Evolutionary conservation across 768 basidiomycete genomes (phyloP).

Genomic region (Saitozyma podzolica): DNA sequence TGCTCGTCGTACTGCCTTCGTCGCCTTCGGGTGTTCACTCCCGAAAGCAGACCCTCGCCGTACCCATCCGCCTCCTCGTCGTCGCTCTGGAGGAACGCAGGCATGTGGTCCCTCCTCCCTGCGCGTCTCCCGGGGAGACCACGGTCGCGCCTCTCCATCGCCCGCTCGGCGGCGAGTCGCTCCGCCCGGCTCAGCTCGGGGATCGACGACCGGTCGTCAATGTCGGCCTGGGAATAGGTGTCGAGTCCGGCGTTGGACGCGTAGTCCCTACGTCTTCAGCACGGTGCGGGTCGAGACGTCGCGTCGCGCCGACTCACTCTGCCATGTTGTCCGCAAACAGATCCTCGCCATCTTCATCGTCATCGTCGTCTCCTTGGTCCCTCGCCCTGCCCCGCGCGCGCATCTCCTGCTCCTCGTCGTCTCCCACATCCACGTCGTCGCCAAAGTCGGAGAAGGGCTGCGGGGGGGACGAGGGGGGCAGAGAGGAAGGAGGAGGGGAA

Average conservation of each 20-base stretch:
- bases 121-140: constrained; percentile 73
- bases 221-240: constrained; percentile 77
- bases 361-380: constrained; percentile 64
- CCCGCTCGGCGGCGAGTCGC: constrained; percentile 72
- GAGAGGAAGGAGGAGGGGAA: constrained; percentile 61
- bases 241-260: constrained; percentile 78
- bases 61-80: constrained; percentile 69
- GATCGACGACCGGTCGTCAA: constrained; percentile 66
- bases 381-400: constrained; percentile 39
- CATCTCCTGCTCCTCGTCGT: constrained; percentile 50
- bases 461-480: constrained; percentile 83
- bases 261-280: constrained; percentile 65
- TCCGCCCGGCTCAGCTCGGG: constrained; percentile 46
- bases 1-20: constrained; percentile 93
- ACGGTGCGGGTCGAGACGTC: background rate
- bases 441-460: constrained; percentile 83
- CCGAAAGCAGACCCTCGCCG: constrained; percentile 64
- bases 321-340: constrained; percentile 76
- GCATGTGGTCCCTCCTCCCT: constrained; percentile 74
- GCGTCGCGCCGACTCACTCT: constrained; percentile 60
- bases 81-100: constrained; percentile 81
- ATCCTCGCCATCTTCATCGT: constrained; percentile 89
- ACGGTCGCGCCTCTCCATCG: constrained; percentile 86
- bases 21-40: constrained; percentile 74
- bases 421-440: constrained; percentile 69